Evolutionary conservation across 768 basidiomycete species (phyloP).

Genomic region (Mycena leptocephala): DNA sequence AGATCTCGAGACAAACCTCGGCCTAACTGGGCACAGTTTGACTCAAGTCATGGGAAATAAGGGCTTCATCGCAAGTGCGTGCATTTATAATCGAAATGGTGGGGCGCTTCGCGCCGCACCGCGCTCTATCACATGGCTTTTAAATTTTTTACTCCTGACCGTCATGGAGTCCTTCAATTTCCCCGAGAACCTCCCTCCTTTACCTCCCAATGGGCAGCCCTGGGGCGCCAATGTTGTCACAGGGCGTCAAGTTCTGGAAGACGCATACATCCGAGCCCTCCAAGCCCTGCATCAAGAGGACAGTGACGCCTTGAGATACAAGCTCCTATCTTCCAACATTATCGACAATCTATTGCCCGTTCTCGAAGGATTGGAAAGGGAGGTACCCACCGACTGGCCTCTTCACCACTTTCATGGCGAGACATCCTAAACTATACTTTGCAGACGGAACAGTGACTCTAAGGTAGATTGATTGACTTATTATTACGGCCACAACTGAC

Average conservation of each 20-base stretch:
- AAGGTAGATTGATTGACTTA: background rate
- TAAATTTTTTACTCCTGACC: too few relatives aligned
- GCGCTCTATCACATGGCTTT: too few relatives aligned
- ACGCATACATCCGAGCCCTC: background rate
- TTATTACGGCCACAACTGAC: background rate
- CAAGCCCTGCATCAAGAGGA: background rate
- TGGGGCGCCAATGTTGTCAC: background rate
- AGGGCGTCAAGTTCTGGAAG: background rate
- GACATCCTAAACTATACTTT: slow-evolving; percentile 2
- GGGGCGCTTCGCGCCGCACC: too few relatives aligned
- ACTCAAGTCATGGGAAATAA: too few relatives aligned
- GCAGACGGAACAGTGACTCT: background rate
- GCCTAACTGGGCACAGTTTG: too few relatives aligned
- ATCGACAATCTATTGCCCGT: background rate
- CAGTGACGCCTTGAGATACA: background rate
- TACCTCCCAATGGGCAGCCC: background rate
- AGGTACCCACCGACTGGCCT: too few relatives aligned
- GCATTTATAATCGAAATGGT: too few relatives aligned
- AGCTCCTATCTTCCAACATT: background rate
- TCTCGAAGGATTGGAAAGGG: background rate
- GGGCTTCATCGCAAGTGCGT: too few relatives aligned
- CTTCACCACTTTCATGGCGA: background rate
- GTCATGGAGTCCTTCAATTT: background rate
- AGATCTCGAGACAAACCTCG: too few relatives aligned
- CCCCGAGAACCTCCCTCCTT: background rate